Evolutionary conservation across 2,329 filamentous ascomycete genomes (phyloP).

Genomic region (Cordyceps pruinosa): DNA sequence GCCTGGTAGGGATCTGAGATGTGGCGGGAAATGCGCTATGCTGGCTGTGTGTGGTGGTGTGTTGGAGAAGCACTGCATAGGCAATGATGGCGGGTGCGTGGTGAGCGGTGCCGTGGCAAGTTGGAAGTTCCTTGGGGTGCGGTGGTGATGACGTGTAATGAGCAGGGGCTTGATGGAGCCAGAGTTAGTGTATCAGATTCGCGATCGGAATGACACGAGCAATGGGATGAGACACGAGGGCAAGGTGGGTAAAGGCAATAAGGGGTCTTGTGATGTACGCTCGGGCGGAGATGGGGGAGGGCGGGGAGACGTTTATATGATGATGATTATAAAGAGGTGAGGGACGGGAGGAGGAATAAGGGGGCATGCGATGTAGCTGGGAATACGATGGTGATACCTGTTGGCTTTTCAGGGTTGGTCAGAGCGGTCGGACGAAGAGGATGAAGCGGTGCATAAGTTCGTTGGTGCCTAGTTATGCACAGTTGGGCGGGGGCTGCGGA

Average conservation of each 20-base stretch:
- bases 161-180: constrained; percentile 5
- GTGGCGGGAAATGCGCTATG: neutral
- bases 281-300: neutral
- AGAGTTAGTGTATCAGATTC: constrained; percentile 1
- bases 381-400: no score
- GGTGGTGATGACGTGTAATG: neutral
- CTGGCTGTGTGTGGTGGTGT: neutral
- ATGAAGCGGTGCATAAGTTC: no score
- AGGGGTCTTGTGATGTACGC: neutral
- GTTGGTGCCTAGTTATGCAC: no score
- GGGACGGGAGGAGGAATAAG: no score
- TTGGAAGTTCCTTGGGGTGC: neutral
- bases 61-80: neutral
- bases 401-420: no score
- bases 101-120: no score
- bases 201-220: neutral
- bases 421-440: no score
- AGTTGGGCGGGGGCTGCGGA: no score
- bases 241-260: neutral
- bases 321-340: neutral
- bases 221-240: constrained; percentile 4
- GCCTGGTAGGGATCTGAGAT: no score
- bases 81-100: no score
- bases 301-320: neutral
- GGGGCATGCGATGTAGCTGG: no score